Evolutionary conservation across 2,329 filamentous ascomycete genomes (phyloP).

Genomic region (Epichloe bromicola): DNA sequence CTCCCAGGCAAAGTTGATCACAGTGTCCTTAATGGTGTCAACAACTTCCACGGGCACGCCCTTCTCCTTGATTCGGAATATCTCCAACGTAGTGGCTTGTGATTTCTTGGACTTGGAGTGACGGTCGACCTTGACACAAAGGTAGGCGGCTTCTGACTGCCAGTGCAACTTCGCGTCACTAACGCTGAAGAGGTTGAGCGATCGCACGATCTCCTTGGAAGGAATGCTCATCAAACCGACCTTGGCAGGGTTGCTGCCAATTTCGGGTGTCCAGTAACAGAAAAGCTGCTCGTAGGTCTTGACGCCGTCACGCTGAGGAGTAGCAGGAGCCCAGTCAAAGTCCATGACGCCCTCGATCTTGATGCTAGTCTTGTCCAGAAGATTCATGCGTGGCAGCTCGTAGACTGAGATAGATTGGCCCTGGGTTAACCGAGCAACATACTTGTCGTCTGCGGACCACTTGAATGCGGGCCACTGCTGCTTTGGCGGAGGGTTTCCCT

Average conservation of each 20-base stretch:
- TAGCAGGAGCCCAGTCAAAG: conserved; percentile 93
- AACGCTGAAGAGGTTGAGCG: conserved; percentile 95
- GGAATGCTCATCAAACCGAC: conserved; percentile 94
- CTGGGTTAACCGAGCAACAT: conserved; percentile 82
- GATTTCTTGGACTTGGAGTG: conserved; percentile 99
- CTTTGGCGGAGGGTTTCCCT: conserved; percentile 63
- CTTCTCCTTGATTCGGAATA: conserved; percentile 96
- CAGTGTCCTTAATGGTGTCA: conserved; percentile 93
- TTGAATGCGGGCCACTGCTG: conserved; percentile 98
- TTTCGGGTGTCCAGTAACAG: conserved; percentile 97
- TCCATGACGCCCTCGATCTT: conserved; percentile 96
- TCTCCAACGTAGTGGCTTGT: conserved; percentile 90
- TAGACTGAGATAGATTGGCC: conserved; percentile 85
- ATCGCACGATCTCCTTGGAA: conserved; percentile 85
- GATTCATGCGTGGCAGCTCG: conserved; percentile 76
- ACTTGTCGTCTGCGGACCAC: conserved; percentile 96
- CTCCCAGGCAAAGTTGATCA: conserved; percentile 99
- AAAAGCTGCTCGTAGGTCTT: conserved; percentile 93
- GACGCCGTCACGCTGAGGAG: conserved; percentile 66
- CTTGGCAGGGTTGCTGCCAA: conserved; percentile 94
- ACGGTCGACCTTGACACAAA: conserved; percentile 96
- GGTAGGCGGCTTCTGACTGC: conserved; percentile 88
- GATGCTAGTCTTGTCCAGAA: conserved; percentile 80
- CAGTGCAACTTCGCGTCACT: conserved; percentile 96
- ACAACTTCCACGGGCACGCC: conserved; percentile 96